Conservation (phyloP, 495 filamentous ascomycete genomes). For the Penicillium flavigenum region DNA sequence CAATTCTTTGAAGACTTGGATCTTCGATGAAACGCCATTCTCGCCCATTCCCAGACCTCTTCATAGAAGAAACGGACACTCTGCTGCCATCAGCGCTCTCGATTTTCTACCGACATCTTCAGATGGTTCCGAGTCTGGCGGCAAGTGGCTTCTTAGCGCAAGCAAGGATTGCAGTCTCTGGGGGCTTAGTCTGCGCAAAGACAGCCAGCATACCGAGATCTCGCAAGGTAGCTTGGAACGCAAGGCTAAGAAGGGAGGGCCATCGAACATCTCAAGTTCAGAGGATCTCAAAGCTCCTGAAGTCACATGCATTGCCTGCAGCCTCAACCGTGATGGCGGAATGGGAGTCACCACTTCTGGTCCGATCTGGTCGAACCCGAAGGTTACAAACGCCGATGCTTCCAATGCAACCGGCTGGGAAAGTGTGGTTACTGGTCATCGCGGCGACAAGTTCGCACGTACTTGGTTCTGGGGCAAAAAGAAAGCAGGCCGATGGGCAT, state of each 20-base stretch:
- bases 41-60: slow-evolving; percentile 79
- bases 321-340: slow-evolving; percentile 87
- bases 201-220: slow-evolving; percentile 90
- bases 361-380: slow-evolving; percentile 74
- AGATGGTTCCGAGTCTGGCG: slow-evolving; percentile 80
- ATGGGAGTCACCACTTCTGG: slow-evolving; percentile 74
- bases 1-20: slow-evolving; percentile 93
- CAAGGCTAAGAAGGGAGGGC: slow-evolving; percentile 79
- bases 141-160: slow-evolving; percentile 93
- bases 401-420: slow-evolving; percentile 88
- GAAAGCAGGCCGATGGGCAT: slow-evolving; percentile 87
- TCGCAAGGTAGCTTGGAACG: slow-evolving; percentile 82
- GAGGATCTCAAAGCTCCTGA: slow-evolving; percentile 85
- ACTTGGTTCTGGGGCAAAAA: slow-evolving; percentile 99
- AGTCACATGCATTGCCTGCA: slow-evolving; percentile 85
- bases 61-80: slow-evolving; percentile 83
- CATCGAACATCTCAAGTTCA: slow-evolving; percentile 42
- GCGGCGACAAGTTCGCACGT: slow-evolving; percentile 75
- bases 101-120: slow-evolving; percentile 81
- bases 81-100: slow-evolving; percentile 74
- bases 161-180: slow-evolving; percentile 86
- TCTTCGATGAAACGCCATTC: slow-evolving; percentile 85
- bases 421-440: slow-evolving; percentile 92
- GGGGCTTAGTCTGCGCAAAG: slow-evolving; percentile 91
- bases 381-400: slow-evolving; percentile 53